phyloP scores from a whole-genome alignment of 768 basidiomycete genomes.

The Amylocystis lapponica region DNA sequence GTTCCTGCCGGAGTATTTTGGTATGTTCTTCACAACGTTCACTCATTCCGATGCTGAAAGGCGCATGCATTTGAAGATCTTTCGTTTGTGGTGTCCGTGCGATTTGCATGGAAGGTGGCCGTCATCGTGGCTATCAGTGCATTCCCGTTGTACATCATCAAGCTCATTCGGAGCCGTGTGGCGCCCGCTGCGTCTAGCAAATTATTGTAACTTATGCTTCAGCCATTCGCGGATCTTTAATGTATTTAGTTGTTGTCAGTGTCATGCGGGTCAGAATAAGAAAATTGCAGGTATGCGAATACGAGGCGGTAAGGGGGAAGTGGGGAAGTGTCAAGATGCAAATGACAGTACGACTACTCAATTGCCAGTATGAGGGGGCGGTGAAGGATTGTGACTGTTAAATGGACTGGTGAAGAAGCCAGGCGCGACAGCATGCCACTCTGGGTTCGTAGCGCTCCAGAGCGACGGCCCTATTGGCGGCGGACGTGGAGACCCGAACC shows the following conservation, averaged over 20 bases:
- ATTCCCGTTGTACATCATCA: slow-evolving; percentile 87
- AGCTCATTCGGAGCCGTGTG: slow-evolving; percentile 76
- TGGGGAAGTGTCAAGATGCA: slow-evolving; percentile 18
- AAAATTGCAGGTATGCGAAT: slow-evolving; percentile 24
- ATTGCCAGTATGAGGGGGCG: slow-evolving; percentile 35
- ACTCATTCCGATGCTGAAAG: slow-evolving; percentile 5
- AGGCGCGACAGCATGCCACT: slow-evolving; percentile 48
- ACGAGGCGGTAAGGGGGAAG: slow-evolving; percentile 12
- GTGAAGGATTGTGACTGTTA: slow-evolving; percentile 43
- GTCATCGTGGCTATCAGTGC: slow-evolving; percentile 94
- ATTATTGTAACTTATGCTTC: slow-evolving; percentile 47
- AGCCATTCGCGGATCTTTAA: slow-evolving; percentile 10
- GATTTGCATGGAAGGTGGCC: slow-evolving; percentile 92
- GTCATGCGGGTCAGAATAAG: slow-evolving; percentile 22
- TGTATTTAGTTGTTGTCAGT: slow-evolving; percentile 23
- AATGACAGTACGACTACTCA: slow-evolving; percentile 15
- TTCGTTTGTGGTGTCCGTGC: slow-evolving; percentile 80
- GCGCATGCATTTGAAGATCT: slow-evolving; percentile 58
- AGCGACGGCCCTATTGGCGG: slow-evolving; percentile 23
- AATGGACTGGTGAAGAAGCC: slow-evolving; percentile 45
- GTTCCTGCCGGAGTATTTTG: slow-evolving; percentile 95
- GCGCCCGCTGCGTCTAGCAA: slow-evolving; percentile 95
- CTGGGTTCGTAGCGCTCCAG: slow-evolving; percentile 25
- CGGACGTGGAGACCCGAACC: slow-evolving; percentile 18
- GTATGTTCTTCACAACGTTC: slow-evolving; percentile 40